These are phyloP conservation scores for Oryza australiensis DNA, from an alignment of 176 grass and related monocot genomes.

Conservation along the genomic window DNA sequence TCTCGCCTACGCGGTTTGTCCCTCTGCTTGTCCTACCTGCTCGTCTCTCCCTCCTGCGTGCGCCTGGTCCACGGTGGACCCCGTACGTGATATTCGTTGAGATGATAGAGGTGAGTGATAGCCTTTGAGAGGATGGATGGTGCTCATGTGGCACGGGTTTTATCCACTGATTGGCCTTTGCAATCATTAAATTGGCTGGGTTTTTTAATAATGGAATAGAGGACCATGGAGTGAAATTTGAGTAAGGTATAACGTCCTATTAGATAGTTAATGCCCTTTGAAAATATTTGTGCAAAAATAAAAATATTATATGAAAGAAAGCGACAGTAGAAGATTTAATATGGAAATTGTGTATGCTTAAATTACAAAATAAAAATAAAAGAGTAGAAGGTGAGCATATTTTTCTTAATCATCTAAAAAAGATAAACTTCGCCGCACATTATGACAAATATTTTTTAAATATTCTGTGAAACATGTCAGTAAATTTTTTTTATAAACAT, in stretches of 20 bases:
- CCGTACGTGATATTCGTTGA: background rate
- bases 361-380: background rate
- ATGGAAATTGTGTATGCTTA: background rate
- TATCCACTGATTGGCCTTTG: background rate
- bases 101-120: too few relatives aligned
- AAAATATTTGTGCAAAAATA: background rate
- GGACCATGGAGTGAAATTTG: background rate
- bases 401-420: too few relatives aligned
- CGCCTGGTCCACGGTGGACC: background rate
- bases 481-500: background rate
- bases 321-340: background rate
- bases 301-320: background rate
- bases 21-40: background rate
- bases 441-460: background rate
- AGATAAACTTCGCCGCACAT: background rate
- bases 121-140: too few relatives aligned
- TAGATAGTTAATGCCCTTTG: background rate
- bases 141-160: background rate
- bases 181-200: background rate
- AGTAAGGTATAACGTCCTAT: background rate
- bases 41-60: background rate
- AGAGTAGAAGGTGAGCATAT: background rate
- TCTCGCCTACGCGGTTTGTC: slow-evolving; percentile 29
- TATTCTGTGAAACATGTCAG: background rate
- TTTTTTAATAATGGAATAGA: background rate